Percentiles rank a stretch among this genome's conserved stretches.
These are phyloP conservation scores for Xylaria hypoxylon DNA, from an alignment of 2,329 filamentous ascomycete species.

Conservation along the genomic window DNA sequence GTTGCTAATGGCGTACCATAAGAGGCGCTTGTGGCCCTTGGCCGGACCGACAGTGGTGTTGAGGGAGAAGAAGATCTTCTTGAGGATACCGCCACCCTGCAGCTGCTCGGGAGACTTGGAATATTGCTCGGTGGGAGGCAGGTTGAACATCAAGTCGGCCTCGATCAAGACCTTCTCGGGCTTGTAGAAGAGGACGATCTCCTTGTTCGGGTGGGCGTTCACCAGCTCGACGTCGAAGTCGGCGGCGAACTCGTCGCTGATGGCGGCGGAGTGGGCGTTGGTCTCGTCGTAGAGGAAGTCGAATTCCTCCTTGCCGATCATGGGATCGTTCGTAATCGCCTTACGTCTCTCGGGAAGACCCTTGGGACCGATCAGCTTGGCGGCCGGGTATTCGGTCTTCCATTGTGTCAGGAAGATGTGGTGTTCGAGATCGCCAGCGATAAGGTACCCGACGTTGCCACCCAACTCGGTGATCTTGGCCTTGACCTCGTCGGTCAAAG, in stretches of 20 bases:
- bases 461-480: conserved; percentile 72
- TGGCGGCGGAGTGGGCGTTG: conserved; percentile 61
- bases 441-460: conserved; percentile 82
- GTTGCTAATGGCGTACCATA: conserved; percentile 78
- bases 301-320: conserved; percentile 69
- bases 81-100: conserved; percentile 53
- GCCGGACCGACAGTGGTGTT: conserved; percentile 73
- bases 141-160: conserved; percentile 92
- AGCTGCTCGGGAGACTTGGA: conserved; percentile 64
- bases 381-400: conserved; percentile 81
- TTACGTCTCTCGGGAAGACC: conserved; percentile 86
- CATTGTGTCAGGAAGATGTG: conserved; percentile 93
- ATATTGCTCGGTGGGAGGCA: conserved; percentile 90
- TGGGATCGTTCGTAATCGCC: conserved; percentile 66
- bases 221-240: conserved; percentile 92
- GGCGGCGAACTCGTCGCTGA: conserved; percentile 82
- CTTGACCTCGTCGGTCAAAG: conserved; percentile 80
- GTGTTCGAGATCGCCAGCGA: conserved; percentile 91
- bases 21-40: conserved; percentile 81
- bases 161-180: conserved; percentile 84
- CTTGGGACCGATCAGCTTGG: conserved; percentile 84
- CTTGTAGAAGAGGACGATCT: conserved; percentile 87
- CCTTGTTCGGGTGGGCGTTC: conserved; percentile 81
- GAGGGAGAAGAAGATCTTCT: conserved; percentile 62
- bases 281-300: conserved; percentile 73